phyloP scores from a whole-genome alignment of 371 early-diverging fungal genomes.

The Mucor sp. region DNA sequence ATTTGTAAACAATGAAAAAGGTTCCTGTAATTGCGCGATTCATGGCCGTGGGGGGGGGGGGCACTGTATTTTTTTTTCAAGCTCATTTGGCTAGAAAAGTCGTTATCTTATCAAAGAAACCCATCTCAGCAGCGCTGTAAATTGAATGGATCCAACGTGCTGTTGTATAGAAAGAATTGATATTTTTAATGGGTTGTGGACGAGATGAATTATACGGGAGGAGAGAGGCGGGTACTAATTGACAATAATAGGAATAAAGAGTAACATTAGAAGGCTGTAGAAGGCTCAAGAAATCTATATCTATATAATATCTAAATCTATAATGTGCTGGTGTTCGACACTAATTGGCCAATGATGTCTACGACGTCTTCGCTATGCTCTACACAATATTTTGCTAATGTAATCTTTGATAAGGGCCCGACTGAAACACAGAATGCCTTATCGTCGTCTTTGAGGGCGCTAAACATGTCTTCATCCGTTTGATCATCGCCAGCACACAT shows the following conservation, averaged over 20 bases:
- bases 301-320: not conserved
- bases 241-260: not conserved
- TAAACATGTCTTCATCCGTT: slow-evolving; percentile 98
- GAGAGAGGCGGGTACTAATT: not conserved
- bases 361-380: slow-evolving; percentile 43
- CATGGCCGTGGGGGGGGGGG: no score
- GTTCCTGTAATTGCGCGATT: no score
- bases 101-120: not conserved
- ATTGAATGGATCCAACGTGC: not conserved
- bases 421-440: slow-evolving; percentile 35
- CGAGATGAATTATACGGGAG: not conserved
- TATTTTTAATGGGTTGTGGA: not conserved
- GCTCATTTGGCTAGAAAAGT: not conserved
- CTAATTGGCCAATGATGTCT: slow-evolving; percentile 24
- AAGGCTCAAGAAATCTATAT: not conserved
- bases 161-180: no score
- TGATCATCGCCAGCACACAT: slow-evolving; percentile 96
- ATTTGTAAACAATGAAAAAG: no score
- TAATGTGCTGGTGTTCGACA: slow-evolving; percentile 17
- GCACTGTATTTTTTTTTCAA: no score
- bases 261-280: not conserved
- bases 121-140: not conserved
- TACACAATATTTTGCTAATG: slow-evolving; percentile 35
- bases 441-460: slow-evolving; percentile 43
- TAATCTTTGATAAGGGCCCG: slow-evolving; percentile 38